phyloP scores from a whole-genome alignment of 2,329 filamentous ascomycete genomes.

The Penicillium concentricum region DNA sequence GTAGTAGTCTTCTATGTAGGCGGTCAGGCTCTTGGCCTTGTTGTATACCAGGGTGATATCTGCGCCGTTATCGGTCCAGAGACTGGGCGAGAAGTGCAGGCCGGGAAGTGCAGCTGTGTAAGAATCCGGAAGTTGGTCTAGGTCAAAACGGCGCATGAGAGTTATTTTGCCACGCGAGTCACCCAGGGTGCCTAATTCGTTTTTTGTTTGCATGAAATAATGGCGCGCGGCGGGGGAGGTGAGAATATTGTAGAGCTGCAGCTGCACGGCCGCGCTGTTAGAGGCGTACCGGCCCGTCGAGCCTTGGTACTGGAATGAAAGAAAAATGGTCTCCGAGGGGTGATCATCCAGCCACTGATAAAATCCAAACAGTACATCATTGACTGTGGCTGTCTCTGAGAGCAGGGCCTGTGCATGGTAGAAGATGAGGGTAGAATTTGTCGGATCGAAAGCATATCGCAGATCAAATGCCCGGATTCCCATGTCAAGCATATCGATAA shows the following conservation, averaged over 20 bases:
- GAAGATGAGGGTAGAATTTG: constrained; percentile 48
- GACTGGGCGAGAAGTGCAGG: constrained; percentile 46
- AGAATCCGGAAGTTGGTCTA: constrained; percentile 37
- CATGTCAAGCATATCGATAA: constrained; percentile 44
- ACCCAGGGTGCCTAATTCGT: constrained; percentile 38
- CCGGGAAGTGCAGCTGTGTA: constrained; percentile 45
- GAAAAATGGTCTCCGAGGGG: constrained; percentile 46
- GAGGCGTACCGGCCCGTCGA: constrained; percentile 20
- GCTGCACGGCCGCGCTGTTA: constrained; percentile 41
- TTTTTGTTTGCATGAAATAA: constrained; percentile 43
- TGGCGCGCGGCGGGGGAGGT: constrained; percentile 39
- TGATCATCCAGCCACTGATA: constrained; percentile 52
- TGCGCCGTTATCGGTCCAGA: constrained; percentile 47
- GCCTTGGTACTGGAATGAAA: constrained; percentile 51
- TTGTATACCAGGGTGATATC: constrained; percentile 48
- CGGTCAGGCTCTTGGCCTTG: constrained; percentile 34
- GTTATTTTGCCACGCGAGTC: constrained; percentile 41
- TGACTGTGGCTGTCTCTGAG: constrained; percentile 45
- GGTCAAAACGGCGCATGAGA: constrained; percentile 49
- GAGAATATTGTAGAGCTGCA: constrained; percentile 39
- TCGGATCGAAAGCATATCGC: constrained; percentile 50
- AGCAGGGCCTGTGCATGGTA: constrained; percentile 50
- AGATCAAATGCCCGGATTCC: constrained; percentile 54
- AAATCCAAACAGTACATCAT: constrained; percentile 49
- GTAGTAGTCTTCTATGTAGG: constrained; percentile 54